These are phyloP conservation scores for Sporothrix schenckii DNA, from an alignment of 2,329 filamentous ascomycete species.

Conservation along the genomic window DNA sequence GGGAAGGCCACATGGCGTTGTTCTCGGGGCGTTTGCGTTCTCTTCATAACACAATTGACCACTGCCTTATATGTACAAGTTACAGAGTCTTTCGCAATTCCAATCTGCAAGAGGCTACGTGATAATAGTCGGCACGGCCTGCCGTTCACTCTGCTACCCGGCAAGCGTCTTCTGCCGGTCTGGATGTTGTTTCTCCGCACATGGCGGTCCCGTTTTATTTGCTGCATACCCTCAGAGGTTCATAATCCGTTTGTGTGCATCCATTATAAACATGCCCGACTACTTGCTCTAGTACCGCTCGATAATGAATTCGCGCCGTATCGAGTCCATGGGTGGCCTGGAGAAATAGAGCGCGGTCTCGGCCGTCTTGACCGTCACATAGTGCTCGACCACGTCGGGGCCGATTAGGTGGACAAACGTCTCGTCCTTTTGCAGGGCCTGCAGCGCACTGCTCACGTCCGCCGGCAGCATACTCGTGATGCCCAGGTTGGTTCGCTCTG, in stretches of 20 bases:
- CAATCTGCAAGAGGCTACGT: no score
- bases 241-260: slow-evolving; percentile 5
- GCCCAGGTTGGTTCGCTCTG: slow-evolving; percentile 55
- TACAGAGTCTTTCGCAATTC: no score
- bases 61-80: no score
- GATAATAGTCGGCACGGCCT: no score
- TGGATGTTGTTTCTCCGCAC: slow-evolving; percentile 5
- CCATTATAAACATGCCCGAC: not conserved
- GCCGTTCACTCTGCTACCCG: not conserved
- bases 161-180: not conserved
- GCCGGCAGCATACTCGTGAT: slow-evolving; percentile 59
- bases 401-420: slow-evolving; percentile 53
- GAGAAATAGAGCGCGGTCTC: slow-evolving; percentile 55
- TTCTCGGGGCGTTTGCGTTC: no score
- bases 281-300: slow-evolving; percentile 59
- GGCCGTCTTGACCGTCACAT: slow-evolving; percentile 60
- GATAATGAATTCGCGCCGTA: slow-evolving; percentile 62
- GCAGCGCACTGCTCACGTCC: slow-evolving; percentile 58
- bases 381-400: slow-evolving; percentile 57
- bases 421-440: slow-evolving; percentile 53
- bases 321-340: slow-evolving; percentile 49
- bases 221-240: not conserved
- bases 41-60: no score
- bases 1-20: no score
- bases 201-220: slow-evolving; percentile 15